A percentile compares a stretch with the other conserved stretches of the same genome.
Conservation (phyloP, 1,284 basidiomycete species). For the Apiotrichum veenhuisii region DNA sequence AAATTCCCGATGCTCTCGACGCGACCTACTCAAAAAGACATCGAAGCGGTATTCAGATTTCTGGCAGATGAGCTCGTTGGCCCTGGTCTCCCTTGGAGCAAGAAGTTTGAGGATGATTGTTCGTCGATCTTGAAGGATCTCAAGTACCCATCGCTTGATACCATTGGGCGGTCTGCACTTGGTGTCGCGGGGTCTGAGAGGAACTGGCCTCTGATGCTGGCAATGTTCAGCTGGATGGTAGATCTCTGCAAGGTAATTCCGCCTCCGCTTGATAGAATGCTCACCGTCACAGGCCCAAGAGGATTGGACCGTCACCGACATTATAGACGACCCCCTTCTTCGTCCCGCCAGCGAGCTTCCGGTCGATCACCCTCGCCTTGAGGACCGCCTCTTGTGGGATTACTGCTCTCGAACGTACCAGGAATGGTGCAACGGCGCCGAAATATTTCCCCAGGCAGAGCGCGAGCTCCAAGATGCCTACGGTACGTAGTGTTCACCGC, state of each 20-base stretch:
- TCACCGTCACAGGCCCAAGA: constrained; percentile 45
- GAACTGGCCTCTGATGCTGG: constrained; percentile 75
- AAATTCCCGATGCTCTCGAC: constrained; percentile 61
- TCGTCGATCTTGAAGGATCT: constrained; percentile 64
- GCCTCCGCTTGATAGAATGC: background rate
- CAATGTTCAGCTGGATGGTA: constrained; percentile 80
- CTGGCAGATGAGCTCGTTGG: constrained; percentile 66
- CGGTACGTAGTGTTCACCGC: constrained; percentile 48
- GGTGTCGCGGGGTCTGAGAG: constrained; percentile 76
- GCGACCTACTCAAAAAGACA: constrained; percentile 74
- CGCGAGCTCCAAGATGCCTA: constrained; percentile 68
- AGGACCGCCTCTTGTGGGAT: constrained; percentile 69
- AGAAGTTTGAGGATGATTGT: constrained; percentile 75
- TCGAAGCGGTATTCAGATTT: constrained; percentile 71
- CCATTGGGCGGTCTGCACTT: constrained; percentile 75
- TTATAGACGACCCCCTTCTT: constrained; percentile 66
- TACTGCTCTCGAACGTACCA: constrained; percentile 68
- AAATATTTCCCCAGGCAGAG: constrained; percentile 68
- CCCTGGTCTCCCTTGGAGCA: constrained; percentile 56
- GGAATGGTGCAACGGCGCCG: constrained; percentile 62
- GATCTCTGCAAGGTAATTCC: constrained; percentile 55
- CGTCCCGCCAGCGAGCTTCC: constrained; percentile 33
- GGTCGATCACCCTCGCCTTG: constrained; percentile 46
- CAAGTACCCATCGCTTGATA: constrained; percentile 68
- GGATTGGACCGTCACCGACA: constrained; percentile 60